phyloP scores from a whole-genome alignment of 345 rosid species.

The Corchorus olitorius region DNA sequence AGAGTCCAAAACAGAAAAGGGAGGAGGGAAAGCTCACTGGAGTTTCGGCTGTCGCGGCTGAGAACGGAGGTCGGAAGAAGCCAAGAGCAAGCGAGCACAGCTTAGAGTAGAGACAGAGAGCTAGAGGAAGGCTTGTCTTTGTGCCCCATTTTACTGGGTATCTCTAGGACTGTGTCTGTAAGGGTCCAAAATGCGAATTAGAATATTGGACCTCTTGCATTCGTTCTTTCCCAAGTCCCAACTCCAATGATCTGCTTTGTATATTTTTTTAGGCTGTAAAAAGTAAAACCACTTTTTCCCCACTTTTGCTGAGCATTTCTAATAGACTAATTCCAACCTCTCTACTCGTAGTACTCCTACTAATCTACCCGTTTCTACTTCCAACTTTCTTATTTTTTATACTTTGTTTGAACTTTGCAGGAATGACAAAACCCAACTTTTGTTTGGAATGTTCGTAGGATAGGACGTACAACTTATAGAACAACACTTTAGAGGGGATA shows the following conservation, averaged over 20 bases:
- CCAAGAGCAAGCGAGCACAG: constrained; percentile 7
- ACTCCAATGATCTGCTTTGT: not conserved
- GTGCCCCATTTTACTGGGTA: not conserved
- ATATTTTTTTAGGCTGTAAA: too few relatives aligned
- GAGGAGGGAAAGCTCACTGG: not conserved
- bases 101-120: not conserved
- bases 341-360: too few relatives aligned
- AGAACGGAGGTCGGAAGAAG: not conserved
- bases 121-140: not conserved
- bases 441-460: too few relatives aligned
- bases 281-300: too few relatives aligned
- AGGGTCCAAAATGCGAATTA: not conserved
- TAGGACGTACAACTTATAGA: too few relatives aligned
- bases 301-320: too few relatives aligned
- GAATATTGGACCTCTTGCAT: not conserved
- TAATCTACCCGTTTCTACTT: too few relatives aligned
- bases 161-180: not conserved
- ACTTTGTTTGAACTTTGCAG: too few relatives aligned
- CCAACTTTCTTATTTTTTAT: too few relatives aligned
- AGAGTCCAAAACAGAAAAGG: not conserved
- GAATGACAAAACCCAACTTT: too few relatives aligned
- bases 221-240: not conserved
- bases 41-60: not conserved
- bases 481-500: too few relatives aligned
- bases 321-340: too few relatives aligned